Evolutionary conservation across 176 grass and related monocot genomes (phyloP).

Genomic region (Cenchrus americanus): DNA sequence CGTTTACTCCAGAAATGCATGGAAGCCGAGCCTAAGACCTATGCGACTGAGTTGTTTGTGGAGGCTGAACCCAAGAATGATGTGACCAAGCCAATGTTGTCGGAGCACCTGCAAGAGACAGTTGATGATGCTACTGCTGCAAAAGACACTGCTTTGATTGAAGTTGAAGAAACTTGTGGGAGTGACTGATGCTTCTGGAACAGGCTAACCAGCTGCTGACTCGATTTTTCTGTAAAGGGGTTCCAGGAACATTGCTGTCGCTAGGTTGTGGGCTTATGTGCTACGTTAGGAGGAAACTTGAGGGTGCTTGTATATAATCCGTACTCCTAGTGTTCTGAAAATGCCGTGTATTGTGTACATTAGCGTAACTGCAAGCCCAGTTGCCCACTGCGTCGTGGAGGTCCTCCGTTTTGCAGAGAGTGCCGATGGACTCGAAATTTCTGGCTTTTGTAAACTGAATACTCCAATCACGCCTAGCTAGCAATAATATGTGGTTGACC

Average conservation of each 20-base stretch:
- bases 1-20: conserved; percentile 46
- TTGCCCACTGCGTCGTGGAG: neutral
- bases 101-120: neutral
- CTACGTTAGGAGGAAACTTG: neutral
- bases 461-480: no score
- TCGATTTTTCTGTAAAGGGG: conserved; percentile 2
- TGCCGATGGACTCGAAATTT: no score
- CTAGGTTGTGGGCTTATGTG: neutral
- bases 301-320: neutral
- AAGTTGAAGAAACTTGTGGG: neutral
- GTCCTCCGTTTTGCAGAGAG: no score
- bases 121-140: conserved; percentile 16
- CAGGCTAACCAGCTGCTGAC: neutral
- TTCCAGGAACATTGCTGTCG: neutral
- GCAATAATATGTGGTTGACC: no score
- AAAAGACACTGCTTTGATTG: neutral
- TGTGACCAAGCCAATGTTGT: conserved; percentile 11
- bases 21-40: conserved; percentile 41
- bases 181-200: neutral
- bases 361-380: neutral
- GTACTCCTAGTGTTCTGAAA: neutral
- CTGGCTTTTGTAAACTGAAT: no score
- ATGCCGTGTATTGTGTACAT: neutral
- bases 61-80: conserved; percentile 20
- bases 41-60: conserved; percentile 1